A percentile compares a stretch with the other conserved stretches of the same genome.
Conservation (phyloP, 176 grass and related monocot species). For the Panicum miliaceum region DNA sequence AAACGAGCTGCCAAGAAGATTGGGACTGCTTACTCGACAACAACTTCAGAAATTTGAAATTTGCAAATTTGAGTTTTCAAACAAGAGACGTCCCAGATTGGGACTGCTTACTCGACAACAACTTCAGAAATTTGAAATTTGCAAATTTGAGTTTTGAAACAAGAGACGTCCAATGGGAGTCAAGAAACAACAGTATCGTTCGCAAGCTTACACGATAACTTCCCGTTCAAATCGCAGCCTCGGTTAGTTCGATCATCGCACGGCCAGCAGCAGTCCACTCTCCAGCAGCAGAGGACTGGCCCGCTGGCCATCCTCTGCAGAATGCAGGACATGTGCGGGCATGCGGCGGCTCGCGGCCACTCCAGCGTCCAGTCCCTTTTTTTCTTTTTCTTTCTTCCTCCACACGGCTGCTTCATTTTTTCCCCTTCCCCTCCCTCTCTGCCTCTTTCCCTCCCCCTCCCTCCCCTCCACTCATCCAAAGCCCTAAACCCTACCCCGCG, state of each 20-base stretch:
- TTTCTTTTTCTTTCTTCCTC: constrained; percentile 43
- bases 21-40: neutral
- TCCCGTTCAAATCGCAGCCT: neutral
- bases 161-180: neutral
- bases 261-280: neutral
- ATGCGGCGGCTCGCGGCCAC: constrained; percentile 7
- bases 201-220: neutral
- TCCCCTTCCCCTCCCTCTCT: neutral
- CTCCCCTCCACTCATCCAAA: neutral
- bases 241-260: neutral
- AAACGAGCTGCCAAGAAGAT: neutral
- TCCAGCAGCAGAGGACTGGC: neutral
- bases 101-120: neutral
- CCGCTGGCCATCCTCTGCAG: neutral
- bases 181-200: neutral
- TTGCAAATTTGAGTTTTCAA: neutral
- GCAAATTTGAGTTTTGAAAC: neutral
- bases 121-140: neutral
- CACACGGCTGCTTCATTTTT: neutral
- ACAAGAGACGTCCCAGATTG: neutral
- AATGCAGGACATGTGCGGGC: neutral
- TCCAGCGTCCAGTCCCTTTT: neutral
- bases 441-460: too few species aligned
- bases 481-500: constrained; percentile 48
- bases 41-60: neutral